Evolutionary conservation across 805 yeast genomes (phyloP).

Genomic region (Candida pseudoglaebosa): DNA sequence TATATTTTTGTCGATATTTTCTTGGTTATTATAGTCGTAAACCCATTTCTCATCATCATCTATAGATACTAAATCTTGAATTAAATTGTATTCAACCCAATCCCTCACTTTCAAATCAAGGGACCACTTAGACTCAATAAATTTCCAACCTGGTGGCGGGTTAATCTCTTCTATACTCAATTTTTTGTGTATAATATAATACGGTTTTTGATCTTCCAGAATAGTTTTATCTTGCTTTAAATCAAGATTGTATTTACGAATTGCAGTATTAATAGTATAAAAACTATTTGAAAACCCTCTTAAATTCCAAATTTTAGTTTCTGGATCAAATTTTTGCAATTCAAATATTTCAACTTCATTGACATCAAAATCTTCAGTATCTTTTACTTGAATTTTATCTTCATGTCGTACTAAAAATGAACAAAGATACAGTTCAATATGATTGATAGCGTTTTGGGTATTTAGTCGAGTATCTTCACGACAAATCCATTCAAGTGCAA

Average conservation of each 20-base stretch:
- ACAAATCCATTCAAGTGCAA: conserved; percentile 43
- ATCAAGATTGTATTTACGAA: conserved; percentile 8
- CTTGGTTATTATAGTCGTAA: conserved; percentile 49
- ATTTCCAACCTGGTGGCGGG: conserved; percentile 63
- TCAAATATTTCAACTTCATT: conserved; percentile 65
- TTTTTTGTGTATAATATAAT: conserved; percentile 3
- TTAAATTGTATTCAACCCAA: conserved; percentile 58
- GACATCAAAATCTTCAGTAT: conserved; percentile 32
- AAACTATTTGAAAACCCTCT: conserved; percentile 55
- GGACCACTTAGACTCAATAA: conserved; percentile 50
- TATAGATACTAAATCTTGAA: conserved; percentile 50
- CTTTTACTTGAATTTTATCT: conserved; percentile 11
- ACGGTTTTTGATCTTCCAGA: conserved; percentile 4
- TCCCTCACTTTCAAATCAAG: conserved; percentile 58
- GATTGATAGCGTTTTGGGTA: conserved; percentile 45
- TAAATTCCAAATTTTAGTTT: conserved; percentile 58
- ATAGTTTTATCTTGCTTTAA: not conserved
- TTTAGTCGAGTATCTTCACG: conserved; percentile 64
- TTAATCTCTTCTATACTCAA: conserved; percentile 34
- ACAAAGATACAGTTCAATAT: conserved; percentile 38
- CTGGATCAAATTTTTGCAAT: conserved; percentile 50
- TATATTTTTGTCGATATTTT: conserved; percentile 19
- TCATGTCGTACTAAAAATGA: conserved; percentile 5
- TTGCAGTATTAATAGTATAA: conserved; percentile 41
- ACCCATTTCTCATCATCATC: conserved; percentile 86